phyloP scores from a whole-genome alignment of 2,329 filamentous ascomycete species.

The Fusarium ambrosium region DNA sequence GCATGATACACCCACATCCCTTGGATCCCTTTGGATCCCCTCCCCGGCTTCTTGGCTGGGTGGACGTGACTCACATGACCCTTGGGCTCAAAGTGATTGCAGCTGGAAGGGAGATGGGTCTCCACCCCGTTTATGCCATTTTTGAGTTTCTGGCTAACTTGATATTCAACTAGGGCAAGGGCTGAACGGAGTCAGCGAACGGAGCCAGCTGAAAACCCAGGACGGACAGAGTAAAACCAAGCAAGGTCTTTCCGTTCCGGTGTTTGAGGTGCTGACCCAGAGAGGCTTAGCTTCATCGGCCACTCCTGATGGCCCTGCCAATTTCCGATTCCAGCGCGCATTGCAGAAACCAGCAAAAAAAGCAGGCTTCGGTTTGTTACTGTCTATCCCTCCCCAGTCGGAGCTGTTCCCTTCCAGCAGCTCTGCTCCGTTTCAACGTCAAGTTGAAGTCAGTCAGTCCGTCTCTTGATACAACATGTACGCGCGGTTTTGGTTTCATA shows the following conservation, averaged over 20 bases:
- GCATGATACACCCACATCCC: not conserved
- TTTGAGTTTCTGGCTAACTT: not conserved
- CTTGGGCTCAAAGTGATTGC: not conserved
- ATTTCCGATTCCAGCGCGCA: slow-evolving; percentile 43
- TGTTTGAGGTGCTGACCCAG: slow-evolving; percentile 29
- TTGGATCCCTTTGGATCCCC: not conserved
- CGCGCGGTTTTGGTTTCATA: not conserved
- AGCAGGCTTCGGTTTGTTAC: slow-evolving; percentile 19
- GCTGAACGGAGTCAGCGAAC: slow-evolving; percentile 26
- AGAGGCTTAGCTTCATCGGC: slow-evolving; percentile 35
- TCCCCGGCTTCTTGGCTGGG: not conserved
- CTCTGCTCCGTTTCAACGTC: slow-evolving; percentile 12
- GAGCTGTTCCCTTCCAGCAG: not conserved
- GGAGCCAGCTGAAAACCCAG: slow-evolving; percentile 5
- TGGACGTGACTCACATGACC: slow-evolving; percentile 14
- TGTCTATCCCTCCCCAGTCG: slow-evolving; percentile 5
- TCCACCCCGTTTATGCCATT: slow-evolving; percentile 11
- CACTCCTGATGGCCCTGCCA: slow-evolving; percentile 46
- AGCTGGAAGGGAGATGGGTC: not conserved
- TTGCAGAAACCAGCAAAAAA: slow-evolving; percentile 1
- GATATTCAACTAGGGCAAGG: not conserved
- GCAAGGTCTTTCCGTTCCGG: slow-evolving; percentile 25
- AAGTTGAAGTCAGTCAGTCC: not conserved
- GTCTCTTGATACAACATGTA: not conserved
- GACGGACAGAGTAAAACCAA: not conserved